A percentile compares a stretch with the other conserved stretches of the same genome.
These are phyloP conservation scores for Halophytophthora polymorphica DNA, from an alignment of 352 stramenopile species.

Conservation along the genomic window DNA sequence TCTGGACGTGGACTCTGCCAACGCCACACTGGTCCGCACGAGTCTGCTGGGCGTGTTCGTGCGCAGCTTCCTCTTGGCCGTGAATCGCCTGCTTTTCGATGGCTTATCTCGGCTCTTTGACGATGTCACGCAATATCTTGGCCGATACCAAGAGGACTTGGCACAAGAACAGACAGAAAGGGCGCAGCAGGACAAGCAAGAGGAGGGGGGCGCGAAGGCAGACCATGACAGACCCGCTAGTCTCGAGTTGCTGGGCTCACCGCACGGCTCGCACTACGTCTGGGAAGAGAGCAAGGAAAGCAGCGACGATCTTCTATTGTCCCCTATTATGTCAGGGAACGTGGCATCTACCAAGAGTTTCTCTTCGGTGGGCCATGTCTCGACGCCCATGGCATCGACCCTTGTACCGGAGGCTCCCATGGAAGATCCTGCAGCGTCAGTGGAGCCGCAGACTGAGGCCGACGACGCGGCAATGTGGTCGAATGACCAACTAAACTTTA, in stretches of 20 bases:
- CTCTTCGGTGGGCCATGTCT: conserved; percentile 7
- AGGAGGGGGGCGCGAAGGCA: conserved; percentile 8
- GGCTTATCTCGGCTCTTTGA: conserved; percentile 68
- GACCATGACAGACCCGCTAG: not conserved
- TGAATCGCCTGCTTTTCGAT: conserved; percentile 65
- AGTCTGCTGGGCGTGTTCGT: conserved; percentile 73
- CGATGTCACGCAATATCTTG: conserved; percentile 50
- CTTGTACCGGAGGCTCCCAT: conserved; percentile 5
- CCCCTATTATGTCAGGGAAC: conserved; percentile 24
- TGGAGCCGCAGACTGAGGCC: conserved; percentile 16
- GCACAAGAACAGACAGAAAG: conserved; percentile 15
- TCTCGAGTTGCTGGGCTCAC: conserved; percentile 21
- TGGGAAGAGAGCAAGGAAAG: conserved; percentile 24
- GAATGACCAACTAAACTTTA: conserved; percentile 58
- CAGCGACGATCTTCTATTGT: conserved; percentile 31
- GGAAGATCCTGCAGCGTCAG: conserved; percentile 7
- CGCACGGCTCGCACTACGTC: conserved; percentile 17
- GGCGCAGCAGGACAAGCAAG: not conserved
- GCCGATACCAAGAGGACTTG: conserved; percentile 38
- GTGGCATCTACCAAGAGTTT: conserved; percentile 9
- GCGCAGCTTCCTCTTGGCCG: conserved; percentile 55
- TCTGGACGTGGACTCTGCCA: conserved; percentile 40
- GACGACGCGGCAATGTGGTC: conserved; percentile 39
- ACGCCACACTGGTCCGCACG: conserved; percentile 37
- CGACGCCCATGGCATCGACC: conserved; percentile 12